Base-by-base conservation (phyloP, 768 basidiomycete species). In the Glaciozyma antarctica region DNA sequence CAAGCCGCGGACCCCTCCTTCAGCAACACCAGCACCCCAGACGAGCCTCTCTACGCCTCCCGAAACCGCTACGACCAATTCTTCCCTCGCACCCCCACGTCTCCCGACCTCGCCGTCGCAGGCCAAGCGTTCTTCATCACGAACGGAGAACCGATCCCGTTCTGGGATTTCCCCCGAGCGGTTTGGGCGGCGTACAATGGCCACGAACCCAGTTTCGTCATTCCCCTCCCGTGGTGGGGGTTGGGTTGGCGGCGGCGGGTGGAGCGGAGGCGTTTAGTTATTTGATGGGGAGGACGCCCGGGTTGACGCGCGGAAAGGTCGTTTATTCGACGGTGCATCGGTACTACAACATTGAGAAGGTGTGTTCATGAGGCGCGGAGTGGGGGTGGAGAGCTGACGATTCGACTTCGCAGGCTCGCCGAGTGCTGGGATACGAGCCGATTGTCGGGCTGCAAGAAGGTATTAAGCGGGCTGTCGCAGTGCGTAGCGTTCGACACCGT, bases 91-190 rank as follows among this genome's bases (percentile, higher is more conserved):
- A 12, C 24, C 59, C 19, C 45, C 15, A 58, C 54, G 30, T 49
- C 62, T 19, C 21, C n/a, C 3, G 58, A 65, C 47, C 51, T 66
- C 34, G 82, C 86, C 70, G 88, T 97, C 60, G 92, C 90, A 7
- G 94, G 94, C 0, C 88, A 97, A 76, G 88, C 78, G 5, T 99
- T 92, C 80, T 94, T 91, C 81, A 88, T 99, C 77, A 93, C 92
- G 63, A 98, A 98, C 74, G 91, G 92, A 67, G 93, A 98, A 75
- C 94, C 93, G 3, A 81, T 86, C 62, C 89, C 90, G 77, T 97
- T 97, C 80, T 99, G 94, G 94, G 92, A 95, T 78, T 86, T 94
- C 73, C 81, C 85, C 38, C 82, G 90, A 9, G 77, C 82, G 3
- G 77, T 95, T n/a, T 98, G 90, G 90, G 78, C 81, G 34, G 80